These are phyloP conservation scores for Cyberlindnera bimundalis DNA, from an alignment of 805 yeast species.

Conservation along the genomic window DNA sequence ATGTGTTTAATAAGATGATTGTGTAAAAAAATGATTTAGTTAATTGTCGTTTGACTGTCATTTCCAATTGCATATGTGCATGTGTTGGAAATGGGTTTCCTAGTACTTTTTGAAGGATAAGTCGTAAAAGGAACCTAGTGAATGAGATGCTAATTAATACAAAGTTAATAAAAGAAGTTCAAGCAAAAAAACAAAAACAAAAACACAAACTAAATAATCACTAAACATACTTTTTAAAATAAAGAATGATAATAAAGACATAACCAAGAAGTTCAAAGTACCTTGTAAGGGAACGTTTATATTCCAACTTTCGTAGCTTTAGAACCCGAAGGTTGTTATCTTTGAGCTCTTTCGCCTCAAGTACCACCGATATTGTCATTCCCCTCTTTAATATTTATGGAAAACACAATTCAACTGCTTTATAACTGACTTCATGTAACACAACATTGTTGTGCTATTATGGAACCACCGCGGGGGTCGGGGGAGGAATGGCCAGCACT, in stretches of 20 bases:
- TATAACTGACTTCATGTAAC: too few relatives aligned
- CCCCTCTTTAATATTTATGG: too few relatives aligned
- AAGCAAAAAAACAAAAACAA: too few relatives aligned
- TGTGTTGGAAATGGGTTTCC: constrained; percentile 38
- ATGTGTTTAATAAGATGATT: constrained; percentile 22
- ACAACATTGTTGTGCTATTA: too few relatives aligned
- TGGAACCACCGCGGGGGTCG: too few relatives aligned
- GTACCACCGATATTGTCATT: too few relatives aligned
- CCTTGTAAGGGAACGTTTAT: constrained; percentile 13
- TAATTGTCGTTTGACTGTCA: constrained; percentile 23
- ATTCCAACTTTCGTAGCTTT: constrained; percentile 21
- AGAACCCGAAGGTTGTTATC: constrained; percentile 19
- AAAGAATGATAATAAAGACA: constrained; percentile 22
- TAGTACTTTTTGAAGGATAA: constrained; percentile 36
- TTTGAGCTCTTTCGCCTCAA: constrained; percentile 10
- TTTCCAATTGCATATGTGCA: constrained; percentile 23
- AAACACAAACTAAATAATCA: too few relatives aligned
- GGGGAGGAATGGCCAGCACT: too few relatives aligned
- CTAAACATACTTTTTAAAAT: constrained; percentile 26
- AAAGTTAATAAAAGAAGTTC: too few relatives aligned
- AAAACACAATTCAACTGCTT: too few relatives aligned
- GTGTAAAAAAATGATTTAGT: constrained; percentile 31
- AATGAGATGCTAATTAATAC: constrained; percentile 24
- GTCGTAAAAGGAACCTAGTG: constrained; percentile 30
- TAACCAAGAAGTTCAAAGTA: constrained; percentile 21